Base-by-base conservation (phyloP, 2,329 filamentous ascomycete genomes). In the Fusarium xylarioides region DNA sequence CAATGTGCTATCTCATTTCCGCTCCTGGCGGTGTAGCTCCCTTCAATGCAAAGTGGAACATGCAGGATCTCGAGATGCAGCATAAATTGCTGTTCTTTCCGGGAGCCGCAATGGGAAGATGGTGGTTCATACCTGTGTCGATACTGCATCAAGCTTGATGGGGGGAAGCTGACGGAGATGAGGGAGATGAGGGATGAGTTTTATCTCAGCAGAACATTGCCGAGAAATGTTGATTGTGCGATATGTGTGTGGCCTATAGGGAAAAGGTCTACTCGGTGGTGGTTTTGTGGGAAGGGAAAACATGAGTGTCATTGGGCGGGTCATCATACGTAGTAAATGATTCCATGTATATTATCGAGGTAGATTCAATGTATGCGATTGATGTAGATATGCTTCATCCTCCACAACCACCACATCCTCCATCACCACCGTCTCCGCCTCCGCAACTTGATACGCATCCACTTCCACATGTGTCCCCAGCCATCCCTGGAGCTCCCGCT, bases 391-490 rank as follows among this genome's bases (percentile, higher is more conserved):
- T 11, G 4, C 6, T n/a, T 37, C 7, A 54, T 18, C 70, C 66
- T 23, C 75, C 63, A 19, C 75, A 73, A 21, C 76, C 72, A 11
- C 75, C 72, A 40, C 74, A 67, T 5, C 75, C 68, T 2, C 69
- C 71, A 35, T 69, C 73, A 6, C 60, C 68, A 2, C 50, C 68
- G 15, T 53, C 71, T 3, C 67, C 70, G 1, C 52, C 66, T 7
- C 65, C 60, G 11, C 62, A 53, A 15, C 68, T 74, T 3, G 70
- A 69, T 1, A 76, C 75, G n/a, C 76, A 78, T 4, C 63, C 65
- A 52, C 73, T 74, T 12, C 76, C 76, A 44, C 76, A 78, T 2
- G 59, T 68, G 58, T 78, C 76, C 3, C 68, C 67, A 15, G 75
- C 66, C 35, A 57, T 50, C 1, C 61, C 61, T 12, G 65, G 59